Base-by-base conservation (phyloP, 495 filamentous ascomycete species). In the Lasiosphaeria ovina region DNA sequence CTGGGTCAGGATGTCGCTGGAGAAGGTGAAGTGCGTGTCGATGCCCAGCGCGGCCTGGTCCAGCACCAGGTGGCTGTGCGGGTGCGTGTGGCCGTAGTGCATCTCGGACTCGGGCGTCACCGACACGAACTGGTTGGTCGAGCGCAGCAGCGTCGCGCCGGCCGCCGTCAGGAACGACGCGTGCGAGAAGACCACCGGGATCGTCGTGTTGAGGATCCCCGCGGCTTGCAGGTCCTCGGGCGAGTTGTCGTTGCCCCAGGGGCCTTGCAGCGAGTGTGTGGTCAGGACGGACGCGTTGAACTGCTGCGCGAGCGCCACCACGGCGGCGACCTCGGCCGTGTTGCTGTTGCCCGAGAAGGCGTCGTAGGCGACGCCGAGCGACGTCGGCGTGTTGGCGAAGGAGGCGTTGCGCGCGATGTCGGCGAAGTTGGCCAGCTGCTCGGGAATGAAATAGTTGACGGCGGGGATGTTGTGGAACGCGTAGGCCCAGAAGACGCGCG, bases 71-170 rank as follows among this genome's bases (percentile, higher is more conserved):
- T 77, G 72, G 36, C 60, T 66, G 44, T 51, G 61, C 11, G 72
- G 62, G 55, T 80, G 67, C 7, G 53, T 61, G 54, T 79, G 77
- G 14, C 77, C 78, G 64, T 74, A 78, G 61, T 77, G 75, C 64
- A 76, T 68, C 61, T 80, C 78, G n/a, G 71, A 75, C 48, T 81
- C 77, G 1, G 77, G 68, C 6, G 78, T 80, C 57, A 78, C 78
- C 57, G 74, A 74, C 34, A 79, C 57, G 69, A 72, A 69, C 52
- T 77, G 69, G 66, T 79, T 77, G 0, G 64, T 66, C 0, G 42
- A 3, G 33, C 74, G 72, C 5, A 81, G 69, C 0, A 78, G 65
- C 35, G 54, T 35, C 0, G 63, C 60, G 35, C 67, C 74, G 10
- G 48, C 17, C 4, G 65, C 51, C 9, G 70, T 72, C 14, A 79